phyloP scores from a whole-genome alignment of 306 rosid species.

The Begonia peltatifolia region DNA sequence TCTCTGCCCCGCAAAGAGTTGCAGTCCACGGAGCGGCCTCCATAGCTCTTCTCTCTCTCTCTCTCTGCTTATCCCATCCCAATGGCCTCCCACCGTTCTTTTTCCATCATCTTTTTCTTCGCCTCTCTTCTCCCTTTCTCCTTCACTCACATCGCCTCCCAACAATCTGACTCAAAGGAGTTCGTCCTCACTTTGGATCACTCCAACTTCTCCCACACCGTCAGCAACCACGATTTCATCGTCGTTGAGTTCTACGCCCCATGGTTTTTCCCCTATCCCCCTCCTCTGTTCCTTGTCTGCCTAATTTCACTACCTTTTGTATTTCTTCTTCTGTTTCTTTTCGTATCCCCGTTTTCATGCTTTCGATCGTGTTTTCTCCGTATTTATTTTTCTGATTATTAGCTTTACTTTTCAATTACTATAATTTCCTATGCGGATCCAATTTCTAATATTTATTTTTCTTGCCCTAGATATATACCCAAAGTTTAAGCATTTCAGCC shows the following conservation, averaged over 20 bases:
- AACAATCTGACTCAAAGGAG: constrained; percentile 49
- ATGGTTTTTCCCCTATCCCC: constrained; percentile 19
- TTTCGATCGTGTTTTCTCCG: too few relatives aligned
- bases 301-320: not conserved
- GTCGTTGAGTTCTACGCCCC: constrained; percentile 93
- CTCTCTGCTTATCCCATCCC: not conserved
- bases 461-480: too few relatives aligned
- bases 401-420: too few relatives aligned
- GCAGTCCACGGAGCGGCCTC: too few relatives aligned
- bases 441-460: too few relatives aligned
- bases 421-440: too few relatives aligned
- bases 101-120: constrained; percentile 16
- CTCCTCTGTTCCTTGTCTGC: not conserved
- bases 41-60: too few relatives aligned
- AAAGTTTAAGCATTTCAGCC: too few relatives aligned
- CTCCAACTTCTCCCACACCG: constrained; percentile 55
- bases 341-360: too few relatives aligned
- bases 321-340: too few relatives aligned
- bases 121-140: constrained; percentile 9
- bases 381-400: too few relatives aligned
- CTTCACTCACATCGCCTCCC: constrained; percentile 24
- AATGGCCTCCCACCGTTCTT: constrained; percentile 39
- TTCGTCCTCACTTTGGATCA: constrained; percentile 68
- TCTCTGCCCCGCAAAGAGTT: too few relatives aligned
- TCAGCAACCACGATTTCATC: constrained; percentile 67